These are phyloP conservation scores for Candida buenavistaensis DNA, from an alignment of 1,139 yeast species.

Conservation along the genomic window DNA sequence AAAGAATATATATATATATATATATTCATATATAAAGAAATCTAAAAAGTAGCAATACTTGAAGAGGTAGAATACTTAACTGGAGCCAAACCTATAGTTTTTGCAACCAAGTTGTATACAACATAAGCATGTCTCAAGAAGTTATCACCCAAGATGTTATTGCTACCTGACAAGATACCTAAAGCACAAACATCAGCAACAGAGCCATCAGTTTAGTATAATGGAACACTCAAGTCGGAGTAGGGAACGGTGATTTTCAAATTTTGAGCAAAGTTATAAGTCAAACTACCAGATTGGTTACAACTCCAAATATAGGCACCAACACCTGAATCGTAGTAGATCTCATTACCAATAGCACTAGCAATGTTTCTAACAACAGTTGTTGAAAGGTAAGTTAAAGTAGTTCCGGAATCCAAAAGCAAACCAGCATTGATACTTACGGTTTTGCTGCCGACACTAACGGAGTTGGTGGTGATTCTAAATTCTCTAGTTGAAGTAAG, in stretches of 20 bases:
- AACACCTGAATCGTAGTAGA: neutral
- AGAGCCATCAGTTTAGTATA: constrained; percentile 8
- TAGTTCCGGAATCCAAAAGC: constrained; percentile 26
- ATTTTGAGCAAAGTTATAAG: constrained; percentile 30
- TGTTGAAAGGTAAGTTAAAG: constrained; percentile 28
- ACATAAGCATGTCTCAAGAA: constrained; percentile 68
- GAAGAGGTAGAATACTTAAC: constrained; percentile 29
- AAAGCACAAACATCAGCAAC: constrained; percentile 10
- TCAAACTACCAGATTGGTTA: constrained; percentile 14
- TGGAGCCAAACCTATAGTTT: constrained; percentile 62
- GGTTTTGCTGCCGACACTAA: constrained; percentile 3
- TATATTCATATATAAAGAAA: neutral
- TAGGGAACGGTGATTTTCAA: constrained; percentile 29
- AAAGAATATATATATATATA: neutral
- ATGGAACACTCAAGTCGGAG: constrained; percentile 17
- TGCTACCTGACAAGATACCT: constrained; percentile 6
- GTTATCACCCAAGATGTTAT: constrained; percentile 57
- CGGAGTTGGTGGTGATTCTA: constrained; percentile 4
- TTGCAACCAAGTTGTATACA: constrained; percentile 66
- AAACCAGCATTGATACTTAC: constrained; percentile 1
- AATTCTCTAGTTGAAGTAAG: constrained; percentile 7
- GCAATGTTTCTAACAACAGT: constrained; percentile 21
- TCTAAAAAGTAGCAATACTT: neutral
- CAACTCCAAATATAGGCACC: constrained; percentile 9
- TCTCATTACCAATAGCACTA: constrained; percentile 19